Evolutionary conservation across 768 basidiomycete genomes (phyloP).

Genomic region (Coprinopsis marcescibilis): DNA sequence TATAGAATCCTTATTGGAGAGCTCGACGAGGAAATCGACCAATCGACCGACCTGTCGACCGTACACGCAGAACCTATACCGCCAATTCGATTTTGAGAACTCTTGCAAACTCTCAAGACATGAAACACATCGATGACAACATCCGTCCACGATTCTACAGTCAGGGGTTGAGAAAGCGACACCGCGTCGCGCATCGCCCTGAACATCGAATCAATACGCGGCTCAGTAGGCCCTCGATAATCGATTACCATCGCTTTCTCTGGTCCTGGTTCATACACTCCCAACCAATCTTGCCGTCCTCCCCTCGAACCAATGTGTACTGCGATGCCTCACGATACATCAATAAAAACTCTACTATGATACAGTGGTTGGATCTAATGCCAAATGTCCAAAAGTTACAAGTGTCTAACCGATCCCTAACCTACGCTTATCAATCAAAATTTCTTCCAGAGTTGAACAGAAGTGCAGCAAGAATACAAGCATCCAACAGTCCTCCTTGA

Average conservation of each 20-base stretch:
- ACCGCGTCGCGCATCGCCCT: too few relatives aligned
- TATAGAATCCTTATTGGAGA: conserved; percentile 72
- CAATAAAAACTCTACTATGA: too few relatives aligned
- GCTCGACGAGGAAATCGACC: conserved; percentile 78
- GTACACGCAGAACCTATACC: conserved; percentile 87
- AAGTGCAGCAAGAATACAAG: conserved; percentile 6
- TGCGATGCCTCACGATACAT: too few relatives aligned
- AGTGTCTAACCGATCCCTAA: not conserved
- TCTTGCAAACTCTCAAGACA: not conserved
- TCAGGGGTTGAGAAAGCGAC: too few relatives aligned
- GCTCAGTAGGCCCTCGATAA: too few relatives aligned
- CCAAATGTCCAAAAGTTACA: not conserved
- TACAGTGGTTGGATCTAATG: not conserved
- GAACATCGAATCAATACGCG: too few relatives aligned
- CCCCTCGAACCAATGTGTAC: too few relatives aligned
- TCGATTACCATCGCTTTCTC: too few relatives aligned
- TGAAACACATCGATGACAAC: not conserved
- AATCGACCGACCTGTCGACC: conserved; percentile 62
- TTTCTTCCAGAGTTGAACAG: conserved; percentile 10
- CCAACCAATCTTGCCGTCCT: too few relatives aligned
- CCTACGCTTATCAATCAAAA: conserved; percentile 6
- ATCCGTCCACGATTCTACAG: not conserved
- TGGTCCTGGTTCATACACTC: too few relatives aligned
- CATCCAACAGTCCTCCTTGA: conserved; percentile 9
- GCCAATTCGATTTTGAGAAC: conserved; percentile 63